Base-by-base conservation (phyloP, 768 basidiomycete species). In the Podaxis sp. region DNA sequence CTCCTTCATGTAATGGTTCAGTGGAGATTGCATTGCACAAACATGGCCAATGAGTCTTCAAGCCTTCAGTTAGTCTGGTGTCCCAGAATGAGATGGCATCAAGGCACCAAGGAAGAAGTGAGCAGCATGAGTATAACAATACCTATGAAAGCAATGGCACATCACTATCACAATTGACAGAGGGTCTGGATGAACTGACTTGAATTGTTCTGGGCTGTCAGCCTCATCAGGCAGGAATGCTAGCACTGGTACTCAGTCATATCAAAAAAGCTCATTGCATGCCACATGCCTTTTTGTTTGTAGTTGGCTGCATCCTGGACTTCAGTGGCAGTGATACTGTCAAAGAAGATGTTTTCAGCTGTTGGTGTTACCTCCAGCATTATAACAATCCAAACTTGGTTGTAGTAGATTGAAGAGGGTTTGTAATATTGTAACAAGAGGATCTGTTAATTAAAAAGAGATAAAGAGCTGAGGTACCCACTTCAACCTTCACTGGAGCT, bases 101-200 rank as follows among this genome's bases (percentile, higher is more conserved):
- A 83, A 91, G n/a, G 85, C 88, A 19, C 87, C 90, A 1, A 90
- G 79, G 69, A 91, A 90, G 51, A 89, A 81, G 11, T 82, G 74
- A 0, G 77, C 73, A 1, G 88, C 88, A 27, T 83, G 72, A 1
- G 72, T 69, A 70, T 89, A 89, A 19, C 89, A 85, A 59, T 61
- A 61, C 24, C 59, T 61, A 43, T 17, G 9, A 36, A 59, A 22
- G 40, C 4, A 27, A 37, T 37, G 5, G 8, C n/a, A n/a, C 24
- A 24, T 5, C 6, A 59, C 47, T 13, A 6, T 66, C 53, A 64
- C 27, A 61, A 51, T 12, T 46, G 9, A 13, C 40, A 22, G 24
- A 37, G 13, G 24, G 15, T 56, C 17, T 53, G 41, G 56, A 50
- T 27, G 37, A 11, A 33, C 56, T 73, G 64, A 88, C 85, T 73